Evolutionary conservation across 2,329 filamentous ascomycete genomes (phyloP), one percentile per base, ranked within the genome.

Genomic region (Alternaria burnsii): DNA sequence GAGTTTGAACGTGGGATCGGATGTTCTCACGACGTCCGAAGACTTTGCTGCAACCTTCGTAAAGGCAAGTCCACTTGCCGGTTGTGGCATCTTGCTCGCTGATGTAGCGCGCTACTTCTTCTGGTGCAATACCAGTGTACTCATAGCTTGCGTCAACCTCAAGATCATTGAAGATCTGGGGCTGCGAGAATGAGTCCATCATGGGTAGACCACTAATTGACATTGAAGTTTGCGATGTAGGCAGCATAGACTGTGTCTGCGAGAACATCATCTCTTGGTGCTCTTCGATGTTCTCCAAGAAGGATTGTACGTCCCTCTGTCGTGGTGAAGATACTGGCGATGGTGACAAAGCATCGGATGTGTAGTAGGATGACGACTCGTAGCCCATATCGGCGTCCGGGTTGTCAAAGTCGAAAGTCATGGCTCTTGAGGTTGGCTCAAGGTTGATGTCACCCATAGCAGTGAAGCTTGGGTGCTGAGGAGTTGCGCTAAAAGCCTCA

Each of bases 21-120:
- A 98, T 97, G 81, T 99, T 98, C 79, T 99, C 95, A 78, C 97
- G 97, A 70, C 95, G 88, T n/a, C 94, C 94, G 76, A 99, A 98
- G 54, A 89, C 88, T 79, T 97, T 97, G 69, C 89, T 87, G 79
- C 95, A 99, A 28, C 89, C 89, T 9, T 92, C 83, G 70, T 78
- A 84, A 16, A 84, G 74, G 70, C 83, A 85, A 11, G 78, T 82
- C 78, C 82, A 84, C 38, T 82, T 79, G 64, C 79, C 78, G 53
- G 77, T 80, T 16, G 69, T 68, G 5, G 76, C 71, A 44, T 81
- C 76, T 61, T 83, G 82, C 59, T 82, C 79, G 61, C 81, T 82
- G 60, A 84, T 83, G 70, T 81, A 83, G 26, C 77, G 75, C 55
- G 82, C 79, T 26, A 85, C 81, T 61, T 98, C 93, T 69, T 97